Base-by-base conservation (phyloP, 352 stramenopile genomes). In the Phytophthora sp. region DNA sequence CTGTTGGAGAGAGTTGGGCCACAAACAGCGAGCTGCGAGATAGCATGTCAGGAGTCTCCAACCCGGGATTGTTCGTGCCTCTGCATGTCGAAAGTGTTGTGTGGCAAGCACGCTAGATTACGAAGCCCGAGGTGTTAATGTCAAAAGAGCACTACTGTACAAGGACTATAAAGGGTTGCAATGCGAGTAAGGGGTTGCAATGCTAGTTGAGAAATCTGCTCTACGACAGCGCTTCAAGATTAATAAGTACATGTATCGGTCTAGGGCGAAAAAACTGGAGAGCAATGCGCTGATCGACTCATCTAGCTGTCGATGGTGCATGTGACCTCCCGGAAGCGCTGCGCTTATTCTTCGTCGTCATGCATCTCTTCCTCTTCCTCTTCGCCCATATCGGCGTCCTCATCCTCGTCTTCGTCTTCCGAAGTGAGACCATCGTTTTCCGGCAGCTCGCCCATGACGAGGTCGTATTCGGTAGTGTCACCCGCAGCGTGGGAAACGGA, bases 391-490 rank as follows among this genome's bases (percentile, higher is more conserved):
- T 72, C 60, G 9, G 63, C 62, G 30, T 84, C 72, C 1, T 58
- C 73, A 11, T 69, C 72, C 21, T 58, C 63, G 9, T 62, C 51
- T 34, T 72, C 56, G 15, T 61, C 42, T 58, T 72, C 63, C 8
- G 82, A 92, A 15, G 84, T 90, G 26, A 92, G 74, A 2, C 79
- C 83, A 44, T 94, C 86, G 45, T 90, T 85, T 44, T 94, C 86
- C 0, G 84, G 83, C 38, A 92, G 54, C 54, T 88, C 74, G n/a
- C 86, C 86, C 67, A 92, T 84, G 23, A 92, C 69, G n/a, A 92
- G 68, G 52, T 94, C 86, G 63, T 80, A 94, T 74, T 94, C 86
- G 26, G 82, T 92, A 37, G 77, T 90, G 54, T 94, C 86, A 26
- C 86, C 86, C 0, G 78, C 76, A 8, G 72, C 71, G 52, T 94